Evolutionary conservation across 345 rosid genomes (phyloP).

Genomic region (Balakata baccata): DNA sequence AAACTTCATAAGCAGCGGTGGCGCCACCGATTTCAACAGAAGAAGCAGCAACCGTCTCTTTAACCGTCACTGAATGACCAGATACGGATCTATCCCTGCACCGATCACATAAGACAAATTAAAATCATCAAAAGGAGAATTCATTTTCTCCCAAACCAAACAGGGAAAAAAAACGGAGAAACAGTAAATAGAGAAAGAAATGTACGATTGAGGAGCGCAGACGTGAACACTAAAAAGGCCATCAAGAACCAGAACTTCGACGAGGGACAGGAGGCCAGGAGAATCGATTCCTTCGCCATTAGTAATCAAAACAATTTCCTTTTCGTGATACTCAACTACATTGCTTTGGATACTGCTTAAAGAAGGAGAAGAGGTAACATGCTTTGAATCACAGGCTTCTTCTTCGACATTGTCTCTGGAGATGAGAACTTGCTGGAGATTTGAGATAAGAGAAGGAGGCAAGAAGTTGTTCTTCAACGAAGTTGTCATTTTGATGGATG

Average conservation of each 20-base stretch:
- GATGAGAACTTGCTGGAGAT: constrained; percentile 33
- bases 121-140: background rate
- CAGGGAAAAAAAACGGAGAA: too few species aligned
- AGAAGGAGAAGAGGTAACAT: background rate
- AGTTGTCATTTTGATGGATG: constrained; percentile 10
- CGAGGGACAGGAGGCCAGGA: constrained; percentile 35
- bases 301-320: constrained; percentile 28
- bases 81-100: constrained; percentile 22
- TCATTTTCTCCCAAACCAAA: background rate
- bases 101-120: background rate
- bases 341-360: background rate
- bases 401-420: constrained; percentile 17
- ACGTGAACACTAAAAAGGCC: constrained; percentile 29
- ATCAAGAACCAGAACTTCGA: constrained; percentile 29
- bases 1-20: constrained; percentile 23
- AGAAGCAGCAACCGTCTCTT: constrained; percentile 14
- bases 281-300: constrained; percentile 43
- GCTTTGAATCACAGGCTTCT: background rate
- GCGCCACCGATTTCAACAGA: constrained; percentile 17
- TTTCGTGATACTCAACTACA: constrained; percentile 6
- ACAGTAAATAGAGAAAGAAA: background rate
- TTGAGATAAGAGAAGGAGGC: constrained; percentile 37
- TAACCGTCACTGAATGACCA: constrained; percentile 22
- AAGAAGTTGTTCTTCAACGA: constrained; percentile 32
- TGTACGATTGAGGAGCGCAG: constrained; percentile 44